phyloP scores from a whole-genome alignment of 192 early-diverging fungal species.

The Pecoramyces ruminantium region DNA sequence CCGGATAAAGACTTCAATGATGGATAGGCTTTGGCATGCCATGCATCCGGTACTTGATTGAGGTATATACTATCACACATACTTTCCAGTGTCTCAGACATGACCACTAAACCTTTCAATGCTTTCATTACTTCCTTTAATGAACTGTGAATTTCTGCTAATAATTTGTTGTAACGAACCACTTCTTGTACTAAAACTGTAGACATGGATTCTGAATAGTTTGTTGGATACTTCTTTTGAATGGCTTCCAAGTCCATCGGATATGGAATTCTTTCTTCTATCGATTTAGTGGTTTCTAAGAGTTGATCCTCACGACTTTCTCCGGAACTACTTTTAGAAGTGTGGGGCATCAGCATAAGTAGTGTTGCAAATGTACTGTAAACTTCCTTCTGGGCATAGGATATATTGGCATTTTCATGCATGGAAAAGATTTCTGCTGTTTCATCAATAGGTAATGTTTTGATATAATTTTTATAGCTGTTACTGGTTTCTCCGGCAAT shows the following conservation, averaged over 20 bases:
- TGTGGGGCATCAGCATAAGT: slow-evolving; percentile 29
- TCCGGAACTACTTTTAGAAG: slow-evolving; percentile 18
- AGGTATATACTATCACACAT: slow-evolving; percentile 39
- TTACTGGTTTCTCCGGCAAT: slow-evolving; percentile 22
- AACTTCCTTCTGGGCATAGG: slow-evolving; percentile 41
- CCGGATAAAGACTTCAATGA: slow-evolving; percentile 30
- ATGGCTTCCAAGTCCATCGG: slow-evolving; percentile 25
- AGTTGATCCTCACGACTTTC: slow-evolving; percentile 31
- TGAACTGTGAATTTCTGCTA: slow-evolving; percentile 24
- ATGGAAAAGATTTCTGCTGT: slow-evolving; percentile 37
- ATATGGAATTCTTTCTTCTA: slow-evolving; percentile 25
- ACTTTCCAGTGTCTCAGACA: slow-evolving; percentile 32
- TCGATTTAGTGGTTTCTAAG: slow-evolving; percentile 20
- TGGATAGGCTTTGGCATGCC: slow-evolving; percentile 37
- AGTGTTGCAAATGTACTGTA: slow-evolving; percentile 31
- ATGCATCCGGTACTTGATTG: slow-evolving; percentile 27
- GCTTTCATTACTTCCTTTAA: slow-evolving; percentile 30
- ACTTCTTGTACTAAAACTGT: slow-evolving; percentile 39
- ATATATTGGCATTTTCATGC: slow-evolving; percentile 47
- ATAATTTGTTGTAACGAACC: slow-evolving; percentile 32
- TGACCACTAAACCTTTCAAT: slow-evolving; percentile 32
- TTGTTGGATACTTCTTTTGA: slow-evolving; percentile 27
- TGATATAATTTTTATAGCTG: slow-evolving; percentile 31
- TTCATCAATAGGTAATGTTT: slow-evolving; percentile 33
- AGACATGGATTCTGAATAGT: slow-evolving; percentile 38